These are phyloP conservation scores for Lanmaoa rubissima DNA, from an alignment of 768 basidiomycete genomes.

Conservation along the genomic window DNA sequence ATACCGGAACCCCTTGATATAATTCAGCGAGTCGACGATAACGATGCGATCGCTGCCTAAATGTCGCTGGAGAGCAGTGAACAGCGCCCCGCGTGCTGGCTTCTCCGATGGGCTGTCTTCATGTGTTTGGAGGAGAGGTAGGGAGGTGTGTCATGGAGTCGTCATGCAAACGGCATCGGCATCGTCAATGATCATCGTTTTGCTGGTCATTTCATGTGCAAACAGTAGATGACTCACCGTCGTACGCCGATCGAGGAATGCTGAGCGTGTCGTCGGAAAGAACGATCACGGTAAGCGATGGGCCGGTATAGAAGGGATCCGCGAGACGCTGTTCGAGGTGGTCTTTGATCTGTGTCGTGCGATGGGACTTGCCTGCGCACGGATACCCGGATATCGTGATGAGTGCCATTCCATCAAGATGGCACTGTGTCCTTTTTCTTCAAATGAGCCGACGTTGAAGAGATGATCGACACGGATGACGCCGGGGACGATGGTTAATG, in stretches of 20 bases:
- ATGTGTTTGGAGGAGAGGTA: not conserved
- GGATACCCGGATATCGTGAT: constrained; percentile 90
- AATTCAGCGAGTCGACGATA: constrained; percentile 89
- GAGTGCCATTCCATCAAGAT: constrained; percentile 68
- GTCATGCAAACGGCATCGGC: not conserved
- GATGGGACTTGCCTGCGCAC: constrained; percentile 78
- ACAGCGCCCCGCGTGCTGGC: constrained; percentile 78
- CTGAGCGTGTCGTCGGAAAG: constrained; percentile 76
- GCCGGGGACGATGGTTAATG: too few species aligned
- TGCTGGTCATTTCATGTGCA: not conserved
- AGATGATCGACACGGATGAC: not conserved
- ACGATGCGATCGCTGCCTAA: constrained; percentile 73
- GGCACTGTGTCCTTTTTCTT: not conserved
- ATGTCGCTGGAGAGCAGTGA: constrained; percentile 77
- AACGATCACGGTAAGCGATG: constrained; percentile 42
- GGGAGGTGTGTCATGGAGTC: not conserved
- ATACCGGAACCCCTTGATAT: constrained; percentile 98
- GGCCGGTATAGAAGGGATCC: constrained; percentile 52
- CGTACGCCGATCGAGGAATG: constrained; percentile 64
- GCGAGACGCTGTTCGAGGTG: constrained; percentile 54
- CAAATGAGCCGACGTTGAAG: not conserved
- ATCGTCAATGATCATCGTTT: not conserved
- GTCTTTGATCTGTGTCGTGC: constrained; percentile 61
- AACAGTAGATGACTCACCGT: constrained; percentile 48
- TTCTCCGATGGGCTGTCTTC: constrained; percentile 83